Base-by-base conservation (phyloP, 2,329 filamentous ascomycete genomes). In the Monilinia vaccinii-corymbosi region DNA sequence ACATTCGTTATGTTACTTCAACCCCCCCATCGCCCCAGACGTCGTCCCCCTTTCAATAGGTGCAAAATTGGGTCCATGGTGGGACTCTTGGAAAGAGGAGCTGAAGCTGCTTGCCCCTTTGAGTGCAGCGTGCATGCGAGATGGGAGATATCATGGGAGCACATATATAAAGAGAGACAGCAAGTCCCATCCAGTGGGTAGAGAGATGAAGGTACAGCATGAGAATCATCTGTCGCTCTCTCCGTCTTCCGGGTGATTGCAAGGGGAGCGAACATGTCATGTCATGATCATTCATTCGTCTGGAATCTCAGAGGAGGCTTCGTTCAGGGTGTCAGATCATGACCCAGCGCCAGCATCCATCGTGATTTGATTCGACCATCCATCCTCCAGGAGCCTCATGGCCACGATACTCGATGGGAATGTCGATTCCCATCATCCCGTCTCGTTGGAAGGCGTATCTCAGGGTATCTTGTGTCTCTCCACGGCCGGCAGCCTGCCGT, bases 41-140 rank as follows among this genome's bases (percentile, higher is more conserved):
- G 31, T 44, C 31, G 2, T 40, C 23, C 18, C n/a, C n/a, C n/a
- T 23, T 32, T 42, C 56, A 4, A 52, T 58, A 51, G 25, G 56
- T n/a, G n/a, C n/a, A n/a, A n/a, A n/a, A n/a, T n/a, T n/a, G n/a
- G n/a, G n/a, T 42, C 42, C 10, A 23, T 36, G 36, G 36, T 42
- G 46, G n/a, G 31, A 51, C 36, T 42, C 36, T 8, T 14, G 1
- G 2, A 10, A 38, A 14, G n/a, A 50, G 46, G 34, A 58, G 56
- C 56, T 58, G 56, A 58, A 52, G 46, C 56, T 52, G 31, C 40
- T 58, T 58, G 18, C 46, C 36, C 21, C 48, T 58, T 58, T 52
- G 25, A 28, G 56, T n/a, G 8, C 28, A 23, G 23, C 6, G 11
- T 58, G 46, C 56, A 58, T 58, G 16, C n/a, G n/a, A n/a, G n/a